Percentiles rank a stretch among this genome's conserved stretches.
Evolutionary conservation across 2,329 filamentous ascomycete genomes (phyloP).

Genomic region (Atkinsonella texensis): DNA sequence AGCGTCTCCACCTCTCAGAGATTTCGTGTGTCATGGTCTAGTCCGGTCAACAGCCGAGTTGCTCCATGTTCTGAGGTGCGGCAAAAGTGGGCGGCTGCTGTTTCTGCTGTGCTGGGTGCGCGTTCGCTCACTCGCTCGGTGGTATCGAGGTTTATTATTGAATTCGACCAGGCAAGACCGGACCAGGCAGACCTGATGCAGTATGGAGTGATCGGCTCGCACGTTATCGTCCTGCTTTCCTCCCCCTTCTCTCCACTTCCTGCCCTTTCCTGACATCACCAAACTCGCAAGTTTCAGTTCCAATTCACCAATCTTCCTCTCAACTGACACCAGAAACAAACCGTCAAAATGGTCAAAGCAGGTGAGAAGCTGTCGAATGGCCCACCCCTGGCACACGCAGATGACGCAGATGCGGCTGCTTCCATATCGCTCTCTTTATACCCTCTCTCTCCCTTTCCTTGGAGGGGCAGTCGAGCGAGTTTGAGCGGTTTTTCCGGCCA

Average conservation of each 20-base stretch:
- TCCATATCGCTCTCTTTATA: slow-evolving; percentile 12
- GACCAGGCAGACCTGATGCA: neutral
- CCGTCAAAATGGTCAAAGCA: slow-evolving; percentile 95
- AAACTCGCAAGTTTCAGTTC: neutral
- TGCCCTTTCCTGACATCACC: slow-evolving; percentile 7
- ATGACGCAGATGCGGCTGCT: neutral
- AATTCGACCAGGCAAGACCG: neutral
- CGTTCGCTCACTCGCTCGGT: neutral
- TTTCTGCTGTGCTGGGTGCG: neutral
- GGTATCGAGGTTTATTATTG: neutral
- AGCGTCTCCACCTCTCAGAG: too few relatives aligned
- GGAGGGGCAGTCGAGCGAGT: slow-evolving; percentile 31
- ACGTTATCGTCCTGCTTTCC: slow-evolving; percentile 5
- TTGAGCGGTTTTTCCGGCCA: slow-evolving; percentile 44
- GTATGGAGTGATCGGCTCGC: neutral
- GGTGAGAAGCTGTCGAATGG: slow-evolving; percentile 40
- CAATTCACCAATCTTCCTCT: neutral
- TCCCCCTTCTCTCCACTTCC: slow-evolving; percentile 8
- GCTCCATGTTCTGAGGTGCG: too few relatives aligned
- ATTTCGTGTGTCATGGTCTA: too few relatives aligned
- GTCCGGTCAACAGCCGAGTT: too few relatives aligned
- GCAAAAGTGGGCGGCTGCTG: neutral
- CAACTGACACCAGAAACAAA: slow-evolving; percentile 23
- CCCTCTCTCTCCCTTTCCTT: slow-evolving; percentile 2
- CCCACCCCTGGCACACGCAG: neutral